Percentiles rank a stretch among this genome's conserved stretches.
Evolutionary conservation across 495 filamentous ascomycete genomes (phyloP).

Genomic region (Podospora pseudocomata): DNA sequence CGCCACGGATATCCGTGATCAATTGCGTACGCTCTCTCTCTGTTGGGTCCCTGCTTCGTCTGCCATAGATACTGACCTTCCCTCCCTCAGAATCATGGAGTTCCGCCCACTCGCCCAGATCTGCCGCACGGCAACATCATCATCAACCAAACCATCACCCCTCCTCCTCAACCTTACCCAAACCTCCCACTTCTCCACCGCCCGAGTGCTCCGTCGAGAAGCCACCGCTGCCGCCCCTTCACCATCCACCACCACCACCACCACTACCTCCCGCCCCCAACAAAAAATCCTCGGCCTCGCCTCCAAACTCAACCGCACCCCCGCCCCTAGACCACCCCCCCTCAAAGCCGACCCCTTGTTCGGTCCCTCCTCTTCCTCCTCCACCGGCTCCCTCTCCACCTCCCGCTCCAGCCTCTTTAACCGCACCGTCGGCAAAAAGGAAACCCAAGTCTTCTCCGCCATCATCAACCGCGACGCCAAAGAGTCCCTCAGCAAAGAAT

Average conservation of each 20-base stretch:
- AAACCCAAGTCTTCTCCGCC: conserved; percentile 2
- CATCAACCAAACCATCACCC: conserved; percentile 19
- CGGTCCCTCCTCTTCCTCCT: neutral
- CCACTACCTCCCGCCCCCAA: neutral
- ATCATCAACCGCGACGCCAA: conserved; percentile 14
- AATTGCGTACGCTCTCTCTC: conserved; percentile 14
- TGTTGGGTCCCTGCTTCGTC: neutral
- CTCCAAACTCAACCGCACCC: neutral
- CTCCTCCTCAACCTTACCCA: conserved; percentile 1
- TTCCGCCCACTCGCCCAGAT: conserved; percentile 21
- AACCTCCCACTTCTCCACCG: conserved; percentile 15
- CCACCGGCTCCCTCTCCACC: conserved; percentile 8
- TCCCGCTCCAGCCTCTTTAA: neutral
- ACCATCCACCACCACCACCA: neutral
- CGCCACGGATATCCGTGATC: conserved; percentile 15
- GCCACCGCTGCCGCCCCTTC: conserved; percentile 6
- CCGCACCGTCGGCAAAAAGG: neutral
- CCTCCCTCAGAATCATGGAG: conserved; percentile 26
- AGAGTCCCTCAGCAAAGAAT: neutral
- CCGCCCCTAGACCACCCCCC: neutral
- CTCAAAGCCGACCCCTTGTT: neutral
- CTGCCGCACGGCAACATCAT: conserved; percentile 26
- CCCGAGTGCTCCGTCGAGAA: conserved; percentile 2
- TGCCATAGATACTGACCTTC: neutral
- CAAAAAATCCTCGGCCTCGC: neutral